Evolutionary conservation across 345 rosid species (phyloP).

Genomic region (Sonneratia alba): DNA sequence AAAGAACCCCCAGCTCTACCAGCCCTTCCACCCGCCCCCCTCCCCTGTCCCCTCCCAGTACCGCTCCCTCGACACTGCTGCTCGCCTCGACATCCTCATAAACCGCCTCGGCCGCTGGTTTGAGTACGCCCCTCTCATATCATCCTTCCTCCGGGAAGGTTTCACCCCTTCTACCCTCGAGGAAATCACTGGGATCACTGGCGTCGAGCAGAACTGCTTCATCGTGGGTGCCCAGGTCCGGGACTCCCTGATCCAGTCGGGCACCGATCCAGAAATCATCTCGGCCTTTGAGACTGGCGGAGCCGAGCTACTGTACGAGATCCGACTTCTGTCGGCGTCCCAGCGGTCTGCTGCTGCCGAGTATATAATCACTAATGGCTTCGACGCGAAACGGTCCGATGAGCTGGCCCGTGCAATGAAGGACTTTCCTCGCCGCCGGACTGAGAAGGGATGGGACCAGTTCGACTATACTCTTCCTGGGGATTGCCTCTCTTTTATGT

Average conservation of each 20-base stretch:
- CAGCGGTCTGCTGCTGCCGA: constrained; percentile 60
- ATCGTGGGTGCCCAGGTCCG: constrained; percentile 76
- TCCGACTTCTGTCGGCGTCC: constrained; percentile 42
- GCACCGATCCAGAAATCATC: constrained; percentile 42
- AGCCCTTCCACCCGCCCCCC: constrained; percentile 87
- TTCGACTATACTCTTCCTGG: constrained; percentile 63
- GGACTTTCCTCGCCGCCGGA: constrained; percentile 71
- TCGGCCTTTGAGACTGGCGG: constrained; percentile 58
- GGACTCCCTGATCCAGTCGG: constrained; percentile 48
- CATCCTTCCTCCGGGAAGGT: constrained; percentile 62
- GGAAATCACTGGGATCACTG: constrained; percentile 65
- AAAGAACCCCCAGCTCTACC: constrained; percentile 38
- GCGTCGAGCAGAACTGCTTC: constrained; percentile 80
- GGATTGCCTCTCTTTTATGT: constrained; percentile 72
- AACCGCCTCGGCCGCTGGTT: constrained; percentile 77
- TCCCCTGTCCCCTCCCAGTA: constrained; percentile 59
- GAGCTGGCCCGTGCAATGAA: constrained; percentile 75
- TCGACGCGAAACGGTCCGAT: constrained; percentile 49
- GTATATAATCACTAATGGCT: constrained; percentile 25
- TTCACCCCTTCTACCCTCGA: constrained; percentile 61
- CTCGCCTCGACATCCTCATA: constrained; percentile 60
- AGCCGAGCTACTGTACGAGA: constrained; percentile 71
- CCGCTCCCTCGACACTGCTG: constrained; percentile 53
- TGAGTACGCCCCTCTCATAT: constrained; percentile 63
- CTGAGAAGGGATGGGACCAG: constrained; percentile 42